These are phyloP conservation scores for Neophaeococcomyces aloes DNA, from an alignment of 2,329 filamentous ascomycete species.

Conservation along the genomic window DNA sequence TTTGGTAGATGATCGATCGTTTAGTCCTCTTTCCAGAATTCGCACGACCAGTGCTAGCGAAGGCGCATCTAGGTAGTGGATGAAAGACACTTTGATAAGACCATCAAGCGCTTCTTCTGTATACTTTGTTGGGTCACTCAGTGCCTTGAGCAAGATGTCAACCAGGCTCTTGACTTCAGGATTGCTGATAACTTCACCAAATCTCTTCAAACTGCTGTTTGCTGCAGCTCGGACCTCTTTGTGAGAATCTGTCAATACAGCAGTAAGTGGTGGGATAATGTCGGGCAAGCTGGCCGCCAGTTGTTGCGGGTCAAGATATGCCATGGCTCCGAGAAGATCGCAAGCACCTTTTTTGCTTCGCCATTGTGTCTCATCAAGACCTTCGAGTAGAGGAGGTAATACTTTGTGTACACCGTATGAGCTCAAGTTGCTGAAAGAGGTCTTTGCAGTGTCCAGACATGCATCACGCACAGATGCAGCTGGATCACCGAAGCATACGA, in stretches of 20 bases:
- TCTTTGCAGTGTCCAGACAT: conserved; percentile 84
- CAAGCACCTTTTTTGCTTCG: conserved; percentile 97
- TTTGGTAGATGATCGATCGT: conserved; percentile 87
- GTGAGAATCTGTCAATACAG: conserved; percentile 91
- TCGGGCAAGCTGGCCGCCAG: conserved; percentile 84
- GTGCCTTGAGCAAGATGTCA: conserved; percentile 81
- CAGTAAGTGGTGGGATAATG: conserved; percentile 90
- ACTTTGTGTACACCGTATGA: conserved; percentile 95
- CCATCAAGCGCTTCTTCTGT: conserved; percentile 90
- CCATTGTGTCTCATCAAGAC: conserved; percentile 92
- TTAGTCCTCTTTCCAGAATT: conserved; percentile 84
- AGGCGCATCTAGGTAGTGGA: conserved; percentile 95
- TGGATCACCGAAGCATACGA: conserved; percentile 78
- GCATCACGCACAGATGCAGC: conserved; percentile 85
- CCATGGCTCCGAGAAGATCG: conserved; percentile 94
- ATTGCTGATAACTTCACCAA: conserved; percentile 96
- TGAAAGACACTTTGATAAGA: conserved; percentile 95
- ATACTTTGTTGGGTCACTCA: conserved; percentile 94
- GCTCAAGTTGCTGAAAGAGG: conserved; percentile 84
- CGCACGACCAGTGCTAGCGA: conserved; percentile 90
- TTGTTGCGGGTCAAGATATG: conserved; percentile 92
- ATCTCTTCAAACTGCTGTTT: conserved; percentile 92
- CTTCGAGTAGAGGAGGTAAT: conserved; percentile 78
- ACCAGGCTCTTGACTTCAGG: conserved; percentile 93
- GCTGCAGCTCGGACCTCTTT: conserved; percentile 89